A percentile compares a stretch with the other conserved stretches of the same genome.
Evolutionary conservation across 2,329 filamentous ascomycete species (phyloP).

Genomic region (Xylariales sp.): DNA sequence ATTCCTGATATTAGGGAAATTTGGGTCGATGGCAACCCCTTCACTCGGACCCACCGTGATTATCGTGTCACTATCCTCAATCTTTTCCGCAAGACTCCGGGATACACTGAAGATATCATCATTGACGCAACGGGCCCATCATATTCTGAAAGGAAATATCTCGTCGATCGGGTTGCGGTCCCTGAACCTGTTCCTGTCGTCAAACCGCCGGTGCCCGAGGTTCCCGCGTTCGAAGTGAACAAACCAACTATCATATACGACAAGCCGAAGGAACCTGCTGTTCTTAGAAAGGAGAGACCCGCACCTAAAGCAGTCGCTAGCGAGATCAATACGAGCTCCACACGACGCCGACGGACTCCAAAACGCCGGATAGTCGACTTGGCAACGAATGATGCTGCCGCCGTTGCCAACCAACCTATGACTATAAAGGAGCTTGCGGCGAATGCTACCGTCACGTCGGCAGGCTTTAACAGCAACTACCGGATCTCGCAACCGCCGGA

Average conservation of each 20-base stretch:
- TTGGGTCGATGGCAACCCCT: constrained; percentile 89
- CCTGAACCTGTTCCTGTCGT: constrained; percentile 73
- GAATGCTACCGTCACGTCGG: constrained; percentile 15
- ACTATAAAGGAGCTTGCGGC: constrained; percentile 16
- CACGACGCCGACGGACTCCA: constrained; percentile 54
- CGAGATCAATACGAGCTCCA: constrained; percentile 54
- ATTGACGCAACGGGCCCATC: constrained; percentile 81
- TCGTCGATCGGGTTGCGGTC: constrained; percentile 77
- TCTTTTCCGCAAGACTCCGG: constrained; percentile 83
- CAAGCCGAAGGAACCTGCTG: constrained; percentile 41
- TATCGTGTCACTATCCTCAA: constrained; percentile 94
- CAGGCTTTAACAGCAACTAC: constrained; percentile 32
- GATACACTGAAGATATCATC: constrained; percentile 83
- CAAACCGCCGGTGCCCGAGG: constrained; percentile 60
- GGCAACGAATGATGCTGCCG: constrained; percentile 44
- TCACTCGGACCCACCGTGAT: constrained; percentile 77
- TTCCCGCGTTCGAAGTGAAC: constrained; percentile 60
- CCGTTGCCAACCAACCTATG: constrained; percentile 19
- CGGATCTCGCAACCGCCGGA: constrained; percentile 40
- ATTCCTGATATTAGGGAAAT: constrained; percentile 90
- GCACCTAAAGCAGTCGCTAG: constrained; percentile 48
- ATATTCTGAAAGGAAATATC: constrained; percentile 78
- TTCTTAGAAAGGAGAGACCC: constrained; percentile 56
- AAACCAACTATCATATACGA: constrained; percentile 60
- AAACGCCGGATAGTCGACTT: constrained; percentile 63